phyloP scores from a whole-genome alignment of 805 yeast species.

The Komagataella kurtzmanii region DNA sequence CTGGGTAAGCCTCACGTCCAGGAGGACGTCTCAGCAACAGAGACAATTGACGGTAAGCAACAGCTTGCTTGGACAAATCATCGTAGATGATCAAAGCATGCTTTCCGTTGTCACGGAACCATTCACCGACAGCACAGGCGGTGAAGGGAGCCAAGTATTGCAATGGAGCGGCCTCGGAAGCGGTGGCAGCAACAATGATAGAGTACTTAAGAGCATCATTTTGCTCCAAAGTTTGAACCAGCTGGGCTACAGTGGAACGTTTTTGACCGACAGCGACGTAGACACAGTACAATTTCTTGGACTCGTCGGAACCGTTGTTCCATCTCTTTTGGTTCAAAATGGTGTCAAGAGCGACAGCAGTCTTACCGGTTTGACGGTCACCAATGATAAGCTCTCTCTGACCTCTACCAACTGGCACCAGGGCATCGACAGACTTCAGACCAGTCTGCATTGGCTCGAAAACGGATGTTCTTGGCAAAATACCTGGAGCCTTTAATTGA shows the following conservation, averaged over 20 bases:
- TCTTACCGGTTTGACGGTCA: constrained; percentile 99
- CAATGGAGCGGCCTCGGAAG: constrained; percentile 99
- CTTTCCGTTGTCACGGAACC: constrained; percentile 99
- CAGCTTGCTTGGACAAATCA: constrained; percentile 98
- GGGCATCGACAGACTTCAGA: constrained; percentile 96
- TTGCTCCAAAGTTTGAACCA: constrained; percentile 97
- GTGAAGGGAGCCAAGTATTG: constrained; percentile 99
- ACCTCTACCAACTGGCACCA: constrained; percentile 99
- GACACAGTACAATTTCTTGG: constrained; percentile 98
- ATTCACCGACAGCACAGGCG: constrained; percentile 98
- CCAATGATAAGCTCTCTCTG: constrained; percentile 99
- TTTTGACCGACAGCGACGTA: constrained; percentile 99
- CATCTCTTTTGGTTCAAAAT: constrained; percentile 98
- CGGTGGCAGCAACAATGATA: constrained; percentile 98
- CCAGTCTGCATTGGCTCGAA: constrained; percentile 99
- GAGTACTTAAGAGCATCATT: constrained; percentile 96
- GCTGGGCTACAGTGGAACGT: constrained; percentile 99
- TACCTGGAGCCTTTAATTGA: constrained; percentile 99
- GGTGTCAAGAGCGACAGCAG: constrained; percentile 97
- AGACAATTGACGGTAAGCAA: constrained; percentile 99
- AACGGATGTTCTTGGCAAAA: constrained; percentile 97
- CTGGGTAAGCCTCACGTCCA: constrained; percentile 95
- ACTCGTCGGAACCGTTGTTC: constrained; percentile 91
- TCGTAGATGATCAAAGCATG: constrained; percentile 96
- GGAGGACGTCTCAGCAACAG: constrained; percentile 95